Percentiles rank a stretch among this genome's conserved stretches.
These are phyloP conservation scores for Colletotrichum phormii DNA, from an alignment of 2,329 filamentous ascomycete genomes.

Conservation along the genomic window DNA sequence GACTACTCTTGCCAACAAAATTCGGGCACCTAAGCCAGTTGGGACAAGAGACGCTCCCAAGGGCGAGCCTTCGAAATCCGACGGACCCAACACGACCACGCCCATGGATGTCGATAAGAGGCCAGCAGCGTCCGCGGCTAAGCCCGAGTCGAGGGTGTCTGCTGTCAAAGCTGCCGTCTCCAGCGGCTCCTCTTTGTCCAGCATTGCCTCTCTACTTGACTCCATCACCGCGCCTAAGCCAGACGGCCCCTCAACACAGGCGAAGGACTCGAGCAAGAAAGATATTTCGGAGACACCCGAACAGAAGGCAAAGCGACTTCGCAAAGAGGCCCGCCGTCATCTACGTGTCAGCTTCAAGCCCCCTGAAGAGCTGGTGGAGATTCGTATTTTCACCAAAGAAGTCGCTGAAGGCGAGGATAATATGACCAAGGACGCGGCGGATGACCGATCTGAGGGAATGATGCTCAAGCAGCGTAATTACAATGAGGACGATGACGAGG, in stretches of 20 bases:
- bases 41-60: slow-evolving; percentile 38
- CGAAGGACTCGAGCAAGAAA: slow-evolving; percentile 51
- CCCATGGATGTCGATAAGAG: slow-evolving; percentile 37
- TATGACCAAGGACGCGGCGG: slow-evolving; percentile 77
- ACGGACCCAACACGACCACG: slow-evolving; percentile 26
- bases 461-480: slow-evolving; percentile 68
- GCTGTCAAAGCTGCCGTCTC: slow-evolving; percentile 45
- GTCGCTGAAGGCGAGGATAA: slow-evolving; percentile 76
- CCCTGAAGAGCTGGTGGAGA: slow-evolving; percentile 73
- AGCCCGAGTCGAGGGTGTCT: slow-evolving; percentile 41
- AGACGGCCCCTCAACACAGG: slow-evolving; percentile 64
- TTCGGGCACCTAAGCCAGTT: slow-evolving; percentile 53
- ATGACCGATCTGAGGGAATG: slow-evolving; percentile 80
- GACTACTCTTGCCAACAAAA: slow-evolving; percentile 61
- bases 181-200: slow-evolving; percentile 54
- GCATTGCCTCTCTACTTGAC: slow-evolving; percentile 66
- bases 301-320: slow-evolving; percentile 73
- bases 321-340: slow-evolving; percentile 78
- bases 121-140: slow-evolving; percentile 34
- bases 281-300: slow-evolving; percentile 72
- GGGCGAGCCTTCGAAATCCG: slow-evolving; percentile 37
- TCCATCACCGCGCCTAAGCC: slow-evolving; percentile 58
- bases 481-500: slow-evolving; percentile 66
- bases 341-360: slow-evolving; percentile 79
- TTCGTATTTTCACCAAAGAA: slow-evolving; percentile 79